Evolutionary conservation across 208 protist genomes (phyloP), one percentile per base, ranked within the genome.

Genomic region (Trypanosoma boissoni): DNA sequence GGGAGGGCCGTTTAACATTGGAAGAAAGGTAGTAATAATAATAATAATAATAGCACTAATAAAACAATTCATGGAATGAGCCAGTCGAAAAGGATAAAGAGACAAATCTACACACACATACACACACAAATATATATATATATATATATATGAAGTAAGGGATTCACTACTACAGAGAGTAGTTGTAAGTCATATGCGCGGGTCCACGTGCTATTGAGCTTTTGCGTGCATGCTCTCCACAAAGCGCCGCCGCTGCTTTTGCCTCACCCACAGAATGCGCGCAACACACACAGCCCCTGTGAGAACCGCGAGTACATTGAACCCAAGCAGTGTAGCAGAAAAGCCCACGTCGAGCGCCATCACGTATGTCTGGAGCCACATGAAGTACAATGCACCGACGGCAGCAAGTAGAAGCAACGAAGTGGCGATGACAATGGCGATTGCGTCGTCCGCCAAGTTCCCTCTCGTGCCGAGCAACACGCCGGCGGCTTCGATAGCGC

Each of bases 311-410:
- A 86, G 24, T 4, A n/a, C 63, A 61, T 88, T 83, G 9, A 85
- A 48, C 18, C 69, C 72, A 9, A 91, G 49, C 29, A 82, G 76
- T 28, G 61, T 70, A 0, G 78, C 78, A 8, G 78, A 91, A 55
- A 91, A 80, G 16, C 50, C 78, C 14, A 91, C 46, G 57, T 88
- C 84, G 12, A 91, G 68, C 68, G 73, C 79, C 66, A 86, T 79
- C 23, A 88, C 78, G 44, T 91, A 91, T n/a, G 84, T 83, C 68
- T 91, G 80, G 1, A 91, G 62, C 80, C 84, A 91, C 80, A 88
- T 91, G 63, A 80, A 91, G 51, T 88, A 91, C 44, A 86, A 68
- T 8, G 68, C 78, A 8, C 80, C 84, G 26, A 76, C 54, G 16
- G 65, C 68, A 5, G 54, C 58, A 49, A 88, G 41, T 45, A 73